phyloP scores from a whole-genome alignment of 2,329 filamentous ascomycete genomes.

The Cryphonectria radicalis region DNA sequence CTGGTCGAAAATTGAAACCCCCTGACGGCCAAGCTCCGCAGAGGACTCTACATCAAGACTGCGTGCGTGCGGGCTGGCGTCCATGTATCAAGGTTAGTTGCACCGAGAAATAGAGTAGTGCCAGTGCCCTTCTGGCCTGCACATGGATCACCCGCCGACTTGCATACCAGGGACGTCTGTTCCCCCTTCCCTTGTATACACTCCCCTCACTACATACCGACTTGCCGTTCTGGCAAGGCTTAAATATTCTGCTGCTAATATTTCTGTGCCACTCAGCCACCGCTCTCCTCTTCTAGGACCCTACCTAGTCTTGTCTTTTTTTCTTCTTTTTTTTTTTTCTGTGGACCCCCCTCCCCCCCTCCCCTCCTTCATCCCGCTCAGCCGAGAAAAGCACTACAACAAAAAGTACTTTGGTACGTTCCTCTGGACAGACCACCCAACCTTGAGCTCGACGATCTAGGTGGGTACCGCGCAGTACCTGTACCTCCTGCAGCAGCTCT shows the following conservation, averaged over 20 bases:
- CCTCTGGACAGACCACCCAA: conserved; percentile 19
- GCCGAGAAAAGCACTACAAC: conserved; percentile 18
- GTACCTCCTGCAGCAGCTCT: conserved; percentile 4
- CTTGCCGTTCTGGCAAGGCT: neutral
- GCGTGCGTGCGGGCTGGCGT: neutral
- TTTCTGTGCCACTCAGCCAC: neutral
- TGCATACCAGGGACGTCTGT: neutral
- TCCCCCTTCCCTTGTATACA: neutral
- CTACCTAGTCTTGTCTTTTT: neutral
- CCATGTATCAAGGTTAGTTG: conserved; percentile 2
- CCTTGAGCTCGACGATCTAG: conserved; percentile 23
- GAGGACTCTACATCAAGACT: conserved; percentile 5
- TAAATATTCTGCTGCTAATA: neutral
- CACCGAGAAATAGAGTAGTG: neutral
- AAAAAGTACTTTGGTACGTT: conserved; percentile 21
- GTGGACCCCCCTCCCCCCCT: conserved; percentile 24
- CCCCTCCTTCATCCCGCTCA: conserved; percentile 9
- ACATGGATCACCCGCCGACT: neutral
- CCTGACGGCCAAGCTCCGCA: neutral
- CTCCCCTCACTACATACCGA: neutral
- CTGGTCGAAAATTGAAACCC: conserved; percentile 1
- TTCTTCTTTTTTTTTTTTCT: conserved; percentile 20
- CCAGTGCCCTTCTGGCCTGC: neutral
- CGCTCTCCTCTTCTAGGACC: conserved; percentile 7
- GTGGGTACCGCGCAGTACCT: conserved; percentile 27